A percentile compares a stretch with the other conserved stretches of the same genome.
Conservation (phyloP, 805 yeast species). For the Candida patagonica region DNA sequence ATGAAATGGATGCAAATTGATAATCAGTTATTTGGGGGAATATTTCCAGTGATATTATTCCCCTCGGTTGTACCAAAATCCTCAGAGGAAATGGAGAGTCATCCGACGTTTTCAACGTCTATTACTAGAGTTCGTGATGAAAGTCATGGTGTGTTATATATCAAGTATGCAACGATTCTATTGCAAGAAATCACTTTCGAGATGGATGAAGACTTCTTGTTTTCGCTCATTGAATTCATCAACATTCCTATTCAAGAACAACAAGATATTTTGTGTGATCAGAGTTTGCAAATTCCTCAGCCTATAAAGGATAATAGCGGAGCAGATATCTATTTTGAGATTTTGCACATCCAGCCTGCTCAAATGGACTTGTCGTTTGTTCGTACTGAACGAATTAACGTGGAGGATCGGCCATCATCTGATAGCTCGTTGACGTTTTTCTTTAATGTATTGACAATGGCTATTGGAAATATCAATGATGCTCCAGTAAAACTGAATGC, state of each 20-base stretch:
- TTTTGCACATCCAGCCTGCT: constrained; percentile 85
- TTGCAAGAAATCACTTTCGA: constrained; percentile 89
- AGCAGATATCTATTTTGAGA: constrained; percentile 83
- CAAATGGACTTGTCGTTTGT: constrained; percentile 84
- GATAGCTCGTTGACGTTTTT: constrained; percentile 66
- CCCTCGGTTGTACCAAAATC: constrained; percentile 87
- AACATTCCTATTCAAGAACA: constrained; percentile 63
- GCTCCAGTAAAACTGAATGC: constrained; percentile 91
- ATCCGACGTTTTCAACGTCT: constrained; percentile 86
- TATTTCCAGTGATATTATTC: constrained; percentile 77
- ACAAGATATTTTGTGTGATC: constrained; percentile 52
- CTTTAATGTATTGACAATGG: constrained; percentile 85
- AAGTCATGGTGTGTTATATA: constrained; percentile 78
- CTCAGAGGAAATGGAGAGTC: constrained; percentile 71
- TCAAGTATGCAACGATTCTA: constrained; percentile 83
- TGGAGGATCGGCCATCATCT: constrained; percentile 50
- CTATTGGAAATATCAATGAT: constrained; percentile 92
- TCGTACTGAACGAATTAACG: constrained; percentile 70
- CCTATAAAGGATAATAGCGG: constrained; percentile 48
- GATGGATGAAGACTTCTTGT: constrained; percentile 86
- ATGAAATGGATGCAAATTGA: constrained; percentile 94
- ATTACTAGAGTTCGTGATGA: constrained; percentile 79
- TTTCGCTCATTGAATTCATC: constrained; percentile 70
- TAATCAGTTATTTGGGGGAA: constrained; percentile 81
- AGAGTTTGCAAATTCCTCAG: constrained; percentile 56